Conservation (phyloP, 495 filamentous ascomycete genomes). For the Cairneyella variabilis region DNA sequence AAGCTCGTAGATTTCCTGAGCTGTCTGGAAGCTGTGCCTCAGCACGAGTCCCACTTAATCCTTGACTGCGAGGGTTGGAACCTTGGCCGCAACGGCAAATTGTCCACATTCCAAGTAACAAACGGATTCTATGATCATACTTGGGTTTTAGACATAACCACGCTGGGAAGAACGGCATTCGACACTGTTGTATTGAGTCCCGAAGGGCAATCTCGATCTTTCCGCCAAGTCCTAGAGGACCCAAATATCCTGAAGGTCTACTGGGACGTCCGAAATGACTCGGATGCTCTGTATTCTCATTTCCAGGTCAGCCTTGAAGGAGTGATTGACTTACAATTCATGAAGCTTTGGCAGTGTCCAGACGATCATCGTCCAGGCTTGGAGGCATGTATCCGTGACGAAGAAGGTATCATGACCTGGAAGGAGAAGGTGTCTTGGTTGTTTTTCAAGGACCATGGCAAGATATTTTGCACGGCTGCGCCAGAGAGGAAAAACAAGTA, state of each 20-base stretch:
- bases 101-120: neutral
- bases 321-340: conserved; percentile 50
- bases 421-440: neutral
- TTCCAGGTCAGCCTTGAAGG: conserved; percentile 33
- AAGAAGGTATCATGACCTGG: neutral
- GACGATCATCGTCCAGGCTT: neutral
- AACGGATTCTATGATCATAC: neutral
- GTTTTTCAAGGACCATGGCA: no score
- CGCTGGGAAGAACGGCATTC: neutral
- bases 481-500: neutral
- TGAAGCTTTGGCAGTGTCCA: conserved; percentile 35
- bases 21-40: neutral
- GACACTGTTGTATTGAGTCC: neutral
- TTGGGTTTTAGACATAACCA: neutral
- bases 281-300: conserved; percentile 44
- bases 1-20: neutral
- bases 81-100: neutral
- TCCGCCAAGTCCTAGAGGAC: conserved; percentile 40
- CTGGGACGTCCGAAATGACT: conserved; percentile 50
- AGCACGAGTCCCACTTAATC: neutral
- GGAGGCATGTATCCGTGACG: neutral
- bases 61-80: neutral
- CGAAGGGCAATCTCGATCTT: neutral
- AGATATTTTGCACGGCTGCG: no score
- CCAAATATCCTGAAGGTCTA: conserved; percentile 39